phyloP scores from a whole-genome alignment of 176 grass and related monocot species.

The Tillandsia fasciculata region DNA sequence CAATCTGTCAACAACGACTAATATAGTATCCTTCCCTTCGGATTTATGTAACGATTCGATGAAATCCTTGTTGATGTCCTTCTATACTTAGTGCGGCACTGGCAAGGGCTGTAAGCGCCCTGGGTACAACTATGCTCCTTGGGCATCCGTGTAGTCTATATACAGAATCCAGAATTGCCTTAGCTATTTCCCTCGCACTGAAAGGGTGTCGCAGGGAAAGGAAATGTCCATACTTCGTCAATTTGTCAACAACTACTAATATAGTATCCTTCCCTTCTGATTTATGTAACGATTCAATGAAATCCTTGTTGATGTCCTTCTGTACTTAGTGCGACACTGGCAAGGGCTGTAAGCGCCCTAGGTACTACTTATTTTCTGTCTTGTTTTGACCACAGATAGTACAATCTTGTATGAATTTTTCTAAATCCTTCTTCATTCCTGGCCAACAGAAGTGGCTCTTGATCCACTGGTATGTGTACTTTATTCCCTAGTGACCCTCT shows the following conservation, averaged over 20 bases:
- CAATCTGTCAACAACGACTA: conserved; percentile 2
- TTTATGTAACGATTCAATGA: background rate
- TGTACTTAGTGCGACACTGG: background rate
- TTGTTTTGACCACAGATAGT: background rate
- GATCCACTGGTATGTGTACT: too few relatives aligned
- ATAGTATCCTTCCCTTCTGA: conserved; percentile 1
- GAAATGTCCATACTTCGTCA: conserved; percentile 11
- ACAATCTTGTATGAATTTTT: background rate
- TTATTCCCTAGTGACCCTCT: too few relatives aligned
- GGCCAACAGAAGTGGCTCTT: too few relatives aligned
- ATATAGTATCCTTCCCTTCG: background rate
- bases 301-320: background rate
- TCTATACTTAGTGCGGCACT: background rate
- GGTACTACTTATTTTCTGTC: too few relatives aligned
- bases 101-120: background rate
- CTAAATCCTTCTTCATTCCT: too few relatives aligned
- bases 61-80: background rate
- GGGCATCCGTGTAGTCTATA: too few relatives aligned
- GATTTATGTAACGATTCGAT: background rate
- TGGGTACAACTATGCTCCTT: too few relatives aligned
- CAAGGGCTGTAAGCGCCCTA: background rate
- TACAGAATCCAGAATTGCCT: too few relatives aligned
- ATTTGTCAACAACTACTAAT: background rate
- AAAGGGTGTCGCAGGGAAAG: background rate
- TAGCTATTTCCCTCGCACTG: background rate